A percentile compares a stretch with the other conserved stretches of the same genome.
These are phyloP conservation scores for Populus euphratica DNA, from an alignment of 345 rosid genomes.

Conservation along the genomic window DNA sequence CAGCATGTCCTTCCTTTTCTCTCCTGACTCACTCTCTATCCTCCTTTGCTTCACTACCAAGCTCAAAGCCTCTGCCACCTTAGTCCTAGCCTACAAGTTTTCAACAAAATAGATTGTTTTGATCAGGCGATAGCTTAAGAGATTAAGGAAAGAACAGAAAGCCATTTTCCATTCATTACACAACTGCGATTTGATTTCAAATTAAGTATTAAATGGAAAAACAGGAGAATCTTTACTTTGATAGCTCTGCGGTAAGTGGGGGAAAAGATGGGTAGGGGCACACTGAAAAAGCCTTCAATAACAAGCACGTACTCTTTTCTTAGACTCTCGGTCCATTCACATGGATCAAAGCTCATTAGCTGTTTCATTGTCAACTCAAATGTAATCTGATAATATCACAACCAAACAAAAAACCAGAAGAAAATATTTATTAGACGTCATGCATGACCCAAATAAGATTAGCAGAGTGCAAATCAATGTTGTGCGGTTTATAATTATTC, in stretches of 20 bases:
- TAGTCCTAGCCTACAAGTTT: constrained; percentile 67
- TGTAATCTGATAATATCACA: constrained; percentile 50
- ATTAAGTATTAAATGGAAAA: not conserved
- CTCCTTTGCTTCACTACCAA: constrained; percentile 74
- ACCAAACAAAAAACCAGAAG: not conserved
- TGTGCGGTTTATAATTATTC: not conserved
- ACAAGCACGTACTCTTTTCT: constrained; percentile 89
- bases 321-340: constrained; percentile 84
- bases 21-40: constrained; percentile 45
- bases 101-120: not conserved
- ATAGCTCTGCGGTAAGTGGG: constrained; percentile 83
- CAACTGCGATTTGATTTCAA: not conserved
- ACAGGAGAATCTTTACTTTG: constrained; percentile 32
- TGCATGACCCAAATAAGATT: not conserved
- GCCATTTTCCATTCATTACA: constrained; percentile 3
- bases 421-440: not conserved
- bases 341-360: constrained; percentile 92
- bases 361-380: constrained; percentile 90
- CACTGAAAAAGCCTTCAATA: constrained; percentile 88
- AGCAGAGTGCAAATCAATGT: not conserved
- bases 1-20: constrained; percentile 68
- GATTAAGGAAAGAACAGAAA: not conserved
- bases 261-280: constrained; percentile 81
- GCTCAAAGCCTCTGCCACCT: constrained; percentile 90
- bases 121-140: no score